Conservation (phyloP, 2,329 filamentous ascomycete genomes). For the Colletotrichum cereale region DNA sequence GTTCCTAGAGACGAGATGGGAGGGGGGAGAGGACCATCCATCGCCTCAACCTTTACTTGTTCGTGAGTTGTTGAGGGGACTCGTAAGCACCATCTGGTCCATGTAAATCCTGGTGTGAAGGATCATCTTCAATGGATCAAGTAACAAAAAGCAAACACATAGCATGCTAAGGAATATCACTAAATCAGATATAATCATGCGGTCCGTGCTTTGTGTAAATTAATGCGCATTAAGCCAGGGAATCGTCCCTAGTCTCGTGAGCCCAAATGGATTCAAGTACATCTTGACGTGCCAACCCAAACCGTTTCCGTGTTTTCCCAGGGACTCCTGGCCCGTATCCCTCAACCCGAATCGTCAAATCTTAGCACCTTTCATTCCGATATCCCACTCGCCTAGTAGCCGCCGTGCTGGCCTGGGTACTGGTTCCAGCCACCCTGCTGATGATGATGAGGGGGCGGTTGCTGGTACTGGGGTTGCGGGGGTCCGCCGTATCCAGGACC, state of each 20-base stretch:
- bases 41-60: not conserved
- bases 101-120: not conserved
- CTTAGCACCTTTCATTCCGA: not conserved
- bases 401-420: slow-evolving; percentile 55
- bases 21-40: not conserved
- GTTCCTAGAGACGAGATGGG: not conserved
- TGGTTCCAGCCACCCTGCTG: slow-evolving; percentile 49
- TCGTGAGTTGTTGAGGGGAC: not conserved
- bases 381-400: slow-evolving; percentile 40
- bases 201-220: slow-evolving; percentile 7
- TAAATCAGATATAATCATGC: slow-evolving; percentile 11
- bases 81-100: no score
- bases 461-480: slow-evolving; percentile 38
- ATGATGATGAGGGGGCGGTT: slow-evolving; percentile 40
- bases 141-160: not conserved
- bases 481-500: slow-evolving; percentile 43
- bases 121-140: not conserved
- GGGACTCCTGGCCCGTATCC: slow-evolving; percentile 4
- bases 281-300: not conserved
- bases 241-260: slow-evolving; percentile 9
- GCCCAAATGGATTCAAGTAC: not conserved
- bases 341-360: not conserved
- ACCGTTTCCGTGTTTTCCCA: slow-evolving; percentile 8
- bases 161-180: not conserved
- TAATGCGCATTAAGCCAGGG: not conserved